Evolutionary conservation across 108 stramenopile genomes (phyloP).

Genomic region (Stephanodiscus triporus): DNA sequence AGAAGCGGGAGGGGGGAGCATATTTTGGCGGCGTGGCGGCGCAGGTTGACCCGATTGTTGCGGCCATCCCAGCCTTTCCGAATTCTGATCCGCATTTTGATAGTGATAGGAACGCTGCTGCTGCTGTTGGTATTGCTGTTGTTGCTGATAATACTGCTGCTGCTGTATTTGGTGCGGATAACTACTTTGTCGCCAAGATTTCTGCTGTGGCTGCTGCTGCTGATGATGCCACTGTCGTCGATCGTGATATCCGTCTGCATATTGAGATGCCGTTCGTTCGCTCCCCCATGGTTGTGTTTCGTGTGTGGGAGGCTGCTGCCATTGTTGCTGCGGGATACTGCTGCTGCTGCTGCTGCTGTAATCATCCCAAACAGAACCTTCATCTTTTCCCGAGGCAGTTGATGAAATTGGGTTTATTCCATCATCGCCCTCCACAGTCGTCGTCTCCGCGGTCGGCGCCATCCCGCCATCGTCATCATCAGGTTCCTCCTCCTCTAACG

Average conservation of each 20-base stretch:
- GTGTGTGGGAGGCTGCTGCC: constrained; percentile 2
- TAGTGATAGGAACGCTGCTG: constrained; percentile 9
- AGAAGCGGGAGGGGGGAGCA: not conserved
- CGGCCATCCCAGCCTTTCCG: not conserved
- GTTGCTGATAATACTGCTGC: constrained; percentile 5
- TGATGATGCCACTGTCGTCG: constrained; percentile 13
- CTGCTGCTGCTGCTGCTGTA: not conserved
- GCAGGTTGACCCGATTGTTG: constrained; percentile 20
- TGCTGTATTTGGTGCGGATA: constrained; percentile 7
- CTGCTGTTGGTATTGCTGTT: not conserved
- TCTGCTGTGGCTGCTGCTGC: constrained; percentile 8
- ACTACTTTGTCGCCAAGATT: not conserved
- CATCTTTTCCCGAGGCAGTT: not conserved
- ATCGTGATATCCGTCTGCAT: constrained; percentile 9
- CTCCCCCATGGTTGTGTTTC: constrained; percentile 15
- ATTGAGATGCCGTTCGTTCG: constrained; percentile 16
- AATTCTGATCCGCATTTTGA: constrained; percentile 6
- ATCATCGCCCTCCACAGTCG: not conserved
- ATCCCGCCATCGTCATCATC: not conserved
- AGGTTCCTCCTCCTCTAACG: not conserved
- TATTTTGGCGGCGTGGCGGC: not conserved
- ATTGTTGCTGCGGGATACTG: not conserved
- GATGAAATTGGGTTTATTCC: not conserved
- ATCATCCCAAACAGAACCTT: no score
- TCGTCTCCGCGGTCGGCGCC: not conserved